phyloP scores from a whole-genome alignment of 2,329 filamentous ascomycete species.

The Fusarium bulbicola region DNA sequence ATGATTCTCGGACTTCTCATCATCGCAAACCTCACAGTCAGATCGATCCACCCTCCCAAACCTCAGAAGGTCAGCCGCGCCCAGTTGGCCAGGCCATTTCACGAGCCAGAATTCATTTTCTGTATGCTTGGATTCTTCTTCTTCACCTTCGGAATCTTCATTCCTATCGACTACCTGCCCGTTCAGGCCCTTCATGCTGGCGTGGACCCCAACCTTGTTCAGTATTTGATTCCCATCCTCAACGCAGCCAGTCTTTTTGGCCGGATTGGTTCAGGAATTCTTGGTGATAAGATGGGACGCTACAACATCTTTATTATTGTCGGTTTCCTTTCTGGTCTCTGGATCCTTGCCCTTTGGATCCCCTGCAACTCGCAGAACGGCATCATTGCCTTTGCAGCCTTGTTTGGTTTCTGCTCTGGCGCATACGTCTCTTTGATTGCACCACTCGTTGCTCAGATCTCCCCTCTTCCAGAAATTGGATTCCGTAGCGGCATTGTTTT shows the following conservation, averaged over 20 bases:
- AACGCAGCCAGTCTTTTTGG: conserved; percentile 52
- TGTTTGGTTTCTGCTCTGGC: conserved; percentile 55
- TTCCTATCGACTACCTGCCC: conserved; percentile 50
- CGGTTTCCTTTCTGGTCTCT: conserved; percentile 51
- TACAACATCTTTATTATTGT: conserved; percentile 58
- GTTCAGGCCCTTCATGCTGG: conserved; percentile 45
- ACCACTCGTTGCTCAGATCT: conserved; percentile 53
- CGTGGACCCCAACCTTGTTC: conserved; percentile 41
- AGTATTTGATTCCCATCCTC: conserved; percentile 51
- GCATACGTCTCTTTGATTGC: conserved; percentile 52
- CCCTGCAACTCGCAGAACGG: conserved; percentile 43
- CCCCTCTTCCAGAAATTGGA: conserved; percentile 39
- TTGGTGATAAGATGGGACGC: conserved; percentile 49
- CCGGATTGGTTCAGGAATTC: conserved; percentile 45
- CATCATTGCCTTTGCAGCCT: conserved; percentile 51
- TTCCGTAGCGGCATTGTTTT: conserved; percentile 54
- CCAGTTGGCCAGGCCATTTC: conserved; percentile 46
- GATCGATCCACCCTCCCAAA: conserved; percentile 32
- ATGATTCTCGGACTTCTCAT: conserved; percentile 47
- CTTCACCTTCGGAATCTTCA: conserved; percentile 49
- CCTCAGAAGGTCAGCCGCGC: conserved; percentile 42
- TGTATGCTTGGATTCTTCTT: conserved; percentile 46
- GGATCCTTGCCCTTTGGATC: conserved; percentile 56
- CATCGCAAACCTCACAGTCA: conserved; percentile 46
- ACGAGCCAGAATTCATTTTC: conserved; percentile 46